Conservation (phyloP, 2,329 filamentous ascomycete species). For the Botrytis medusae region DNA sequence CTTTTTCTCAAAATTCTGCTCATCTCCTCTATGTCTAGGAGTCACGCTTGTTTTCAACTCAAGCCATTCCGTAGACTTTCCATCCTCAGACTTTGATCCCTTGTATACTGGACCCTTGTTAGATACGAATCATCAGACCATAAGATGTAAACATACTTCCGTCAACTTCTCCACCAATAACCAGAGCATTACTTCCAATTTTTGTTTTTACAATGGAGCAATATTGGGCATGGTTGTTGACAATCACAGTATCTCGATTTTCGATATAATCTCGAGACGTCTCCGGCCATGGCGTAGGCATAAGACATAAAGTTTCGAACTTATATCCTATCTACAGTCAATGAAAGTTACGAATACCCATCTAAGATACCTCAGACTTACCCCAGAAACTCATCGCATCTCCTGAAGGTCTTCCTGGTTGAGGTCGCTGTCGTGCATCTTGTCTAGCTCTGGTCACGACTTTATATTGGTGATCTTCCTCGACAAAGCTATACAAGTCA, state of each 20-base stretch:
- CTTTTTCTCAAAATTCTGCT: constrained; percentile 80
- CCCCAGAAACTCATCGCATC: constrained; percentile 94
- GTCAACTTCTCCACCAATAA: constrained; percentile 93
- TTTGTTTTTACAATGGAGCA: constrained; percentile 91
- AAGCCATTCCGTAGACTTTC: constrained; percentile 81
- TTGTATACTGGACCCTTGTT: constrained; percentile 53
- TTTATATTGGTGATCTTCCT: constrained; percentile 82
- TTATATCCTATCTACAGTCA: constrained; percentile 73
- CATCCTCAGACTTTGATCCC: constrained; percentile 71
- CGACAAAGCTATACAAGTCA: constrained; percentile 68
- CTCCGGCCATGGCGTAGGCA: constrained; percentile 73
- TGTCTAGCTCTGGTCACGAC: constrained; percentile 60
- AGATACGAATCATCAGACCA: constrained; percentile 16
- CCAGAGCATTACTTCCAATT: constrained; percentile 70
- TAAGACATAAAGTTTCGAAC: constrained; percentile 82
- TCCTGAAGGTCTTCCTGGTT: constrained; percentile 59
- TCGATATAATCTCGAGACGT: constrained; percentile 77
- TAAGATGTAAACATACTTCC: constrained; percentile 54
- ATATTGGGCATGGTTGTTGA: constrained; percentile 92
- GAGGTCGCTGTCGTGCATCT: constrained; percentile 45
- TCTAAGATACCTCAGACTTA: constrained; percentile 42
- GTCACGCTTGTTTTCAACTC: constrained; percentile 78
- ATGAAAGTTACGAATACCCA: neutral
- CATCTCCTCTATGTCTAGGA: constrained; percentile 67
- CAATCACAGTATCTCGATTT: constrained; percentile 64